phyloP scores from a whole-genome alignment of 495 filamentous ascomycete genomes.

The Mycothermus thermophilus region DNA sequence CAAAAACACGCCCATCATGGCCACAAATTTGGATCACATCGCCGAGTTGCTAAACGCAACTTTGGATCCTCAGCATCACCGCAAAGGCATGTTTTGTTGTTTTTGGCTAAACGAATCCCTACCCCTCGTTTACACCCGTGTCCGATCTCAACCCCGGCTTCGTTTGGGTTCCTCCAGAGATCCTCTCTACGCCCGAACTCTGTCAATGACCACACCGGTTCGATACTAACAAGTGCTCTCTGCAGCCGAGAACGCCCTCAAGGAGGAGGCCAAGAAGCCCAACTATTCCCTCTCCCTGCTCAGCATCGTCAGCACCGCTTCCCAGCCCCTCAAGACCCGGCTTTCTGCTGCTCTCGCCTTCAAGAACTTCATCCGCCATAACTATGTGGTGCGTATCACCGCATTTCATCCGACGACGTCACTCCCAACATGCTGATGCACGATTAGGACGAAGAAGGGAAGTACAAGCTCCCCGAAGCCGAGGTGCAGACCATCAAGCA shows the following conservation, averaged over 20 bases:
- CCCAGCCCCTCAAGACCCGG: slow-evolving; percentile 56
- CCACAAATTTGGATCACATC: slow-evolving; percentile 55
- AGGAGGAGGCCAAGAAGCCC: slow-evolving; percentile 60
- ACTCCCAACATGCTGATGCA: neutral
- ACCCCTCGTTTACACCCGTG: slow-evolving; percentile 3
- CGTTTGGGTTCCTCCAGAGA: too few relatives aligned
- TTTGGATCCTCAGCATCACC: slow-evolving; percentile 70
- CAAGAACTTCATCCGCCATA: slow-evolving; percentile 92
- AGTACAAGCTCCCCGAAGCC: slow-evolving; percentile 63
- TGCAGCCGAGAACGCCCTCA: slow-evolving; percentile 67
- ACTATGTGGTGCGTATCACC: slow-evolving; percentile 48
- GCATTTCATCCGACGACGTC: neutral
- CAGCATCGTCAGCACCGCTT: slow-evolving; percentile 65
- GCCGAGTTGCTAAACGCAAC: slow-evolving; percentile 73
- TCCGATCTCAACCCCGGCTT: too few relatives aligned
- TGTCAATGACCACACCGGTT: too few relatives aligned
- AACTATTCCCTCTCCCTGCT: slow-evolving; percentile 80
- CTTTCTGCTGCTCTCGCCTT: slow-evolving; percentile 89
- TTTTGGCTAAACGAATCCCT: slow-evolving; percentile 1
- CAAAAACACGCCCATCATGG: slow-evolving; percentile 56
- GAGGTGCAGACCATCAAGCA: slow-evolving; percentile 84
- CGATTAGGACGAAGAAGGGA: slow-evolving; percentile 59
- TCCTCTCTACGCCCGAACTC: too few relatives aligned
- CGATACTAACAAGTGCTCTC: slow-evolving; percentile 11
- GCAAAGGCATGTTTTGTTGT: slow-evolving; percentile 52